These are phyloP conservation scores for Coniochaeta sp. DNA, from an alignment of 2,329 filamentous ascomycete genomes.

Conservation along the genomic window DNA sequence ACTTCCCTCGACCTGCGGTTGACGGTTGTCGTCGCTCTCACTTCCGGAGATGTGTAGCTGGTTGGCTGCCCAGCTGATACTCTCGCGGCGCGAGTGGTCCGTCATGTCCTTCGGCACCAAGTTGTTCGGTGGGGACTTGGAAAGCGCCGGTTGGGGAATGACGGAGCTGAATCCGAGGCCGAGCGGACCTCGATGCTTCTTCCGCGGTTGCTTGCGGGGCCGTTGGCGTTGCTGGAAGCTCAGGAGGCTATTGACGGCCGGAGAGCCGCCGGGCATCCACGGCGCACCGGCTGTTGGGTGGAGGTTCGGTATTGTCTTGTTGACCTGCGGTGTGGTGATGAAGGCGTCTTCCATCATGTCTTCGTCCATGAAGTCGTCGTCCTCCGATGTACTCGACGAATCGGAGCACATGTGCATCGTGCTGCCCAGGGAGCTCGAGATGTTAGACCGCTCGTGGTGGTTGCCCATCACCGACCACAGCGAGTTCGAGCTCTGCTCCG, in stretches of 20 bases:
- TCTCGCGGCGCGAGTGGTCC: conserved; percentile 66
- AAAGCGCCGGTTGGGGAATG: conserved; percentile 27
- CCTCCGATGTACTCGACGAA: conserved; percentile 65
- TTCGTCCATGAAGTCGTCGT: conserved; percentile 64
- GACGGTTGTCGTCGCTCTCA: conserved; percentile 66
- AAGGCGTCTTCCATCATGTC: conserved; percentile 75
- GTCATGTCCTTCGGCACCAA: conserved; percentile 23
- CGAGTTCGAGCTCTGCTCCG: conserved; percentile 61
- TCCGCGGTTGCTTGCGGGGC: conserved; percentile 59
- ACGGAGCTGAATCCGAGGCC: conserved; percentile 40
- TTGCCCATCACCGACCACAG: conserved; percentile 65
- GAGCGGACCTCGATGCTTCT: conserved; percentile 36
- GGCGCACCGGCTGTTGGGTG: conserved; percentile 47
- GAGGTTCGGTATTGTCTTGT: conserved; percentile 42
- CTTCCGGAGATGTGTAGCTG: conserved; percentile 77
- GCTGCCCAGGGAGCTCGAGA: conserved; percentile 77
- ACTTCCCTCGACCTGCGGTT: conserved; percentile 31
- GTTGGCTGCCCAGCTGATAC: conserved; percentile 83
- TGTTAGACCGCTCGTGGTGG: conserved; percentile 59
- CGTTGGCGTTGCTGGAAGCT: conserved; percentile 76
- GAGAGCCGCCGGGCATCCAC: conserved; percentile 60
- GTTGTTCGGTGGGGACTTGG: conserved; percentile 64
- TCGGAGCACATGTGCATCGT: conserved; percentile 67
- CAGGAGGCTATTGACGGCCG: conserved; percentile 67
- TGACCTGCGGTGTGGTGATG: conserved; percentile 72